Percentiles rank a stretch among this genome's conserved stretches.
Evolutionary conservation across 495 filamentous ascomycete genomes (phyloP).

Genomic region (Aspergillus steynii): DNA sequence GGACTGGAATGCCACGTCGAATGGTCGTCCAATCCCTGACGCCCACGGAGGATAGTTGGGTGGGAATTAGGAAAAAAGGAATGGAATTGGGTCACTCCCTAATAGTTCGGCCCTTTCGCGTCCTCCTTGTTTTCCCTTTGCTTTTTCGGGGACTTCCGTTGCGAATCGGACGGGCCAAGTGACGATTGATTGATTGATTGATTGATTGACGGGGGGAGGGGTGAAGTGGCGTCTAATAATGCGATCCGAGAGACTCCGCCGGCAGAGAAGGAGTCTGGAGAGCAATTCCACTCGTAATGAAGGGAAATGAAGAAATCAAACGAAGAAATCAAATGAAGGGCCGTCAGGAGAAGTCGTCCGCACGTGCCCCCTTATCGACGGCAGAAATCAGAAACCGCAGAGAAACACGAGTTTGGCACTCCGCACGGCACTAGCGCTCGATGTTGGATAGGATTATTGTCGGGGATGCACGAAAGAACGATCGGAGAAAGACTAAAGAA

Average conservation of each 20-base stretch:
- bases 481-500: neutral
- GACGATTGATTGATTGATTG: neutral
- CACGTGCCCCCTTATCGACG: too few relatives aligned
- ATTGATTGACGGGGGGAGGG: too few relatives aligned
- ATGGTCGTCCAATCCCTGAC: conserved; percentile 27
- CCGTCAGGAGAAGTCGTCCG: too few relatives aligned
- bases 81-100: conserved; percentile 15
- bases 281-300: too few relatives aligned
- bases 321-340: too few relatives aligned
- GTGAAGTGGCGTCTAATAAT: too few relatives aligned
- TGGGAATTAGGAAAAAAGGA: conserved; percentile 19
- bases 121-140: neutral
- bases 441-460: neutral
- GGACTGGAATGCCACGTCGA: conserved; percentile 41
- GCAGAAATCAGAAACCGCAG: too few relatives aligned
- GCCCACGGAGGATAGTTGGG: conserved; percentile 15
- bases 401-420: neutral
- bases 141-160: neutral
- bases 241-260: too few relatives aligned
- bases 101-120: conserved; percentile 3
- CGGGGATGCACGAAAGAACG: neutral
- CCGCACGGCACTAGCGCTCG: neutral
- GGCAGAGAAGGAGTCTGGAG: too few relatives aligned
- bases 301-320: too few relatives aligned
- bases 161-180: neutral